phyloP scores from a whole-genome alignment of 805 yeast genomes.

The Candida jianshihensis region DNA sequence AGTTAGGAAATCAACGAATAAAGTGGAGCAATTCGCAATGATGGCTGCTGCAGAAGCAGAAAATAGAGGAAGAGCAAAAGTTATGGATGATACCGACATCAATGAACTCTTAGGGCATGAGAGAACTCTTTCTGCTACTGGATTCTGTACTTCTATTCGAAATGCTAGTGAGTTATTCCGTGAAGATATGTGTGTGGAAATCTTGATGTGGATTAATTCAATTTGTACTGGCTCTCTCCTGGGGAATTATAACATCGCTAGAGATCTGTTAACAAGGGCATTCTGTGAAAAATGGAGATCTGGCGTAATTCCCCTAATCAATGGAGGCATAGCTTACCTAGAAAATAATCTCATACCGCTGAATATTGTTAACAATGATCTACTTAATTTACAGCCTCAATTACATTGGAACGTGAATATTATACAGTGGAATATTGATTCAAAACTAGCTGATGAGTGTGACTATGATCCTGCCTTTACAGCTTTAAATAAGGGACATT shows the following conservation, averaged over 20 bases:
- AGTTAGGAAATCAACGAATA: conserved; percentile 56
- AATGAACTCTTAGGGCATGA: conserved; percentile 46
- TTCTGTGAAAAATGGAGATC: conserved; percentile 56
- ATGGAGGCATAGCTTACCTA: no score
- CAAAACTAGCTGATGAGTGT: conserved; percentile 37
- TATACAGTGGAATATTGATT: conserved; percentile 47
- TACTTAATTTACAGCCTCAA: no score
- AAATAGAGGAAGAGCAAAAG: conserved; percentile 60
- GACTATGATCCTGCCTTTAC: conserved; percentile 28
- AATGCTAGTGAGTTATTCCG: conserved; percentile 64
- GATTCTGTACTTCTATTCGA: conserved; percentile 59
- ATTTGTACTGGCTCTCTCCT: conserved; percentile 48
- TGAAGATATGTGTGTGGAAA: conserved; percentile 75
- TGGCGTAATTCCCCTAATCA: no score
- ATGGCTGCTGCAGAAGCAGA: conserved; percentile 68
- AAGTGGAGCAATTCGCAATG: conserved; percentile 55
- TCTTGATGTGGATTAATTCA: conserved; percentile 58
- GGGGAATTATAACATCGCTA: conserved; percentile 38
- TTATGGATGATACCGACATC: conserved; percentile 49
- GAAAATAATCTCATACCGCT: conserved; percentile 11
- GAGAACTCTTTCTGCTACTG: conserved; percentile 50
- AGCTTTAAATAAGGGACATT: not conserved
- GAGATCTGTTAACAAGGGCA: conserved; percentile 48
- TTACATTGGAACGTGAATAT: no score
- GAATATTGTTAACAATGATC: not conserved